Base-by-base conservation (phyloP, 2,329 filamentous ascomycete species). In the Cercospora berteroae region DNA sequence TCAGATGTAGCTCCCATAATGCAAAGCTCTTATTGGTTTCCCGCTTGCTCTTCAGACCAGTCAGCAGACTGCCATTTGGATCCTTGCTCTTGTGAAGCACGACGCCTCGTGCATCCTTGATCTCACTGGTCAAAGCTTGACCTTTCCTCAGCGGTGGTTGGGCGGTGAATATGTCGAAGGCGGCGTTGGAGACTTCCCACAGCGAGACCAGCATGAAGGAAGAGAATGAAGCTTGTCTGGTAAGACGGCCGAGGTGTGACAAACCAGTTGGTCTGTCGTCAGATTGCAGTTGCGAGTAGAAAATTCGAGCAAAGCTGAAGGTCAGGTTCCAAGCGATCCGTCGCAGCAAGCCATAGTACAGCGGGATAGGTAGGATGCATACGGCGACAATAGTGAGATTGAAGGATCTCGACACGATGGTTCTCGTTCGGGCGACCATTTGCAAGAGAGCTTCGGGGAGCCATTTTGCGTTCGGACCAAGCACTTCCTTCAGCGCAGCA, bases 1-100 rank as follows among this genome's bases (percentile, higher is more conserved):
- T 96, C 65, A 92, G 85, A 31, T 88, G 88, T 29, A 97, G 83
- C 76, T 98, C 94, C 94, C 94, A 97, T 79, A 96, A 90, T 16
- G 94, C 94, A 78, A 96, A 96, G 0, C 88, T 86, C 86, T 91
- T 89, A 68, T 92, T 88, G 9, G 91, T 84, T 8, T 92, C 84
- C 78, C 94, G 95, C 80, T 93, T 95, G 71, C 90, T 90, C 77
- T 89, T 94, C 56, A 98, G 79, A 0, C 94, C 94, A 65, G 89
- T 93, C 59, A 98, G 79, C 29, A 98, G 83, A 76, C 92, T 97
- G 39, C 93, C 93, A 75, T 97, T 98, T 0, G 94, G 92, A 78
- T 97, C 94, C 36, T 67, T 69, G 55, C 74, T 75, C 63, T 71
- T 71, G 20, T 74, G 72, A 8, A 76, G 36, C 2, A 76, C 61